phyloP scores from a whole-genome alignment of 306 rosid species.

The Cucumis hystrix region DNA sequence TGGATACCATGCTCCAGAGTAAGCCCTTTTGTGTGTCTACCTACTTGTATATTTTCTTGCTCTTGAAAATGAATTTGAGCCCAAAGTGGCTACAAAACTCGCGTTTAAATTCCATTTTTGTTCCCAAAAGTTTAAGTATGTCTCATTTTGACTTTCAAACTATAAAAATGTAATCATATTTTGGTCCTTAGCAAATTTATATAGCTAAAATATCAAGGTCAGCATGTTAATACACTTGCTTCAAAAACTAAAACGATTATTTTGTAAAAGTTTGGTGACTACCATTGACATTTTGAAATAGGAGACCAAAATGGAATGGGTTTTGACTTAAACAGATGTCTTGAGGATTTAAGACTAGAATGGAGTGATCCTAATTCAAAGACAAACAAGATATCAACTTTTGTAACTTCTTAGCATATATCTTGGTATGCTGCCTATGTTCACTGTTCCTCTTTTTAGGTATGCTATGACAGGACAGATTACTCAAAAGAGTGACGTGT shows the following conservation, averaged over 20 bases:
- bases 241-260: background rate
- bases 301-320: background rate
- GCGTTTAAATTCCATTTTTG: background rate
- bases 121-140: background rate
- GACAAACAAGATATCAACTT: background rate
- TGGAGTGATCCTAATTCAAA: too few relatives aligned
- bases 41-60: background rate
- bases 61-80: background rate
- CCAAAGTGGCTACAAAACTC: background rate
- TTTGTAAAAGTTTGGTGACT: background rate
- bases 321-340: background rate
- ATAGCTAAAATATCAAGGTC: too few relatives aligned
- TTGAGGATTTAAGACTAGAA: background rate
- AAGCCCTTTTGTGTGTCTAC: slow-evolving; percentile 13
- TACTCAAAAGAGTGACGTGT: slow-evolving; percentile 93
- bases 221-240: background rate
- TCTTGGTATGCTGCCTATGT: background rate
- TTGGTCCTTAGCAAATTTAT: background rate
- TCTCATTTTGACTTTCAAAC: background rate
- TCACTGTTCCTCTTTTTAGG: slow-evolving; percentile 30
- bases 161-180: background rate
- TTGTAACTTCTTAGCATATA: background rate
- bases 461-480: slow-evolving; percentile 99
- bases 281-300: background rate
- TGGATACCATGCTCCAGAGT: slow-evolving; percentile 99